Evolutionary conservation across 2,329 filamentous ascomycete species (phyloP).

Genomic region (Talaromyces atroroseus): DNA sequence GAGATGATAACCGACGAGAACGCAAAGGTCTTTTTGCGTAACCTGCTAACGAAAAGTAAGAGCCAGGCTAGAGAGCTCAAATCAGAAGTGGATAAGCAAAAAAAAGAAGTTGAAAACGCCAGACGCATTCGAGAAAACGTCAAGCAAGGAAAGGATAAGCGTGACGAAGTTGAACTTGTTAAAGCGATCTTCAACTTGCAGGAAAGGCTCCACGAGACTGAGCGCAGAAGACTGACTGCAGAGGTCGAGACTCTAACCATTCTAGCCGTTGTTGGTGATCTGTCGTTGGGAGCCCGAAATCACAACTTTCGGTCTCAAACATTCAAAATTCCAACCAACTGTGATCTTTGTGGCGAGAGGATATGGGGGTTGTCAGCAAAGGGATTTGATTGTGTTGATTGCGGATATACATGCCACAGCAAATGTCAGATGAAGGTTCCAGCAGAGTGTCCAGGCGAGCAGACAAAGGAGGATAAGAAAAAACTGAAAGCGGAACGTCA

Average conservation of each 20-base stretch:
- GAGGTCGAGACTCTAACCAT: slow-evolving; percentile 94
- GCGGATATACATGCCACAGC: slow-evolving; percentile 95
- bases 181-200: slow-evolving; percentile 77
- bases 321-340: slow-evolving; percentile 98
- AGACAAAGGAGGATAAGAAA: slow-evolving; percentile 91
- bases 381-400: slow-evolving; percentile 92
- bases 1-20: slow-evolving; percentile 78
- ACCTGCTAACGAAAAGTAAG: slow-evolving; percentile 88
- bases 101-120: slow-evolving; percentile 73
- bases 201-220: slow-evolving; percentile 76
- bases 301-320: slow-evolving; percentile 99
- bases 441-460: slow-evolving; percentile 88
- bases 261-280: slow-evolving; percentile 81
- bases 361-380: slow-evolving; percentile 98
- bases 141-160: slow-evolving; percentile 76
- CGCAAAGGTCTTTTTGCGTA: slow-evolving; percentile 85
- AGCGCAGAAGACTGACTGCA: slow-evolving; percentile 76
- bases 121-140: slow-evolving; percentile 70
- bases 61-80: slow-evolving; percentile 72
- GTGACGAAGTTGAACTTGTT: slow-evolving; percentile 82
- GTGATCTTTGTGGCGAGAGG: slow-evolving; percentile 89
- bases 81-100: slow-evolving; percentile 78
- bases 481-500: slow-evolving; percentile 84
- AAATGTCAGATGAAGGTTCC: slow-evolving; percentile 99
- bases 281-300: slow-evolving; percentile 86